Evolutionary conservation across 768 basidiomycete species (phyloP).

Genomic region (Nidularia pulvinata): DNA sequence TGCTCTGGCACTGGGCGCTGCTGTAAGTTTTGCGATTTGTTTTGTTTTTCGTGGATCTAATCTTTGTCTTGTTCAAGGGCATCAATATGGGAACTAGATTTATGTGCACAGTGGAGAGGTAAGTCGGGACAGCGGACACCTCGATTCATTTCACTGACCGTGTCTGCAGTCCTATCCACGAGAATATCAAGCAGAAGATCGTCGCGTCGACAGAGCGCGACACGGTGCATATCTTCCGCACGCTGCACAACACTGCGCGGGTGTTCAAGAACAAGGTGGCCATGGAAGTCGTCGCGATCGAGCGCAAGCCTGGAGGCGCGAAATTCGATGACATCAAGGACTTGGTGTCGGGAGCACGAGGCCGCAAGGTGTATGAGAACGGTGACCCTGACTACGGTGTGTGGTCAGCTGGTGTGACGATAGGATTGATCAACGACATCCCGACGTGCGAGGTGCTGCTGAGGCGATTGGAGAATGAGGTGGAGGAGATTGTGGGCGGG

Average conservation of each 20-base stretch:
- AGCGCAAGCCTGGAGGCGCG: constrained; percentile 79
- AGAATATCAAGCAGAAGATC: constrained; percentile 89
- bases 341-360: constrained; percentile 71
- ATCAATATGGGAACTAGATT: constrained; percentile 92
- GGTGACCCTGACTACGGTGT: constrained; percentile 90
- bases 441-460: constrained; percentile 80
- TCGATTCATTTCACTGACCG: not conserved
- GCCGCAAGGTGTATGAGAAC: constrained; percentile 74
- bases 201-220: constrained; percentile 82
- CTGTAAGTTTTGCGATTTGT: too few relatives aligned
- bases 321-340: constrained; percentile 87
- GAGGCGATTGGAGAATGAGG: constrained; percentile 69
- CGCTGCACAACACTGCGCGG: constrained; percentile 80
- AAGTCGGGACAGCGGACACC: constrained; percentile 6
- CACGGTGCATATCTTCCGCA: constrained; percentile 90
- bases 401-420: constrained; percentile 69
- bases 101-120: constrained; percentile 90
- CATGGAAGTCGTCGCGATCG: constrained; percentile 82
- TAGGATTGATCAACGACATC: constrained; percentile 82
- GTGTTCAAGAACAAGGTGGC: constrained; percentile 87
- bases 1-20: constrained; percentile 79
- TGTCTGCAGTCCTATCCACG: constrained; percentile 69
- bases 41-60: too few relatives aligned
- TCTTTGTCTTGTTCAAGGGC: too few relatives aligned
- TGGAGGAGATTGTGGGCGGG: constrained; percentile 61